Conservation (phyloP, 2,329 filamentous ascomycete genomes). For the Diaporthe ilicicola region DNA sequence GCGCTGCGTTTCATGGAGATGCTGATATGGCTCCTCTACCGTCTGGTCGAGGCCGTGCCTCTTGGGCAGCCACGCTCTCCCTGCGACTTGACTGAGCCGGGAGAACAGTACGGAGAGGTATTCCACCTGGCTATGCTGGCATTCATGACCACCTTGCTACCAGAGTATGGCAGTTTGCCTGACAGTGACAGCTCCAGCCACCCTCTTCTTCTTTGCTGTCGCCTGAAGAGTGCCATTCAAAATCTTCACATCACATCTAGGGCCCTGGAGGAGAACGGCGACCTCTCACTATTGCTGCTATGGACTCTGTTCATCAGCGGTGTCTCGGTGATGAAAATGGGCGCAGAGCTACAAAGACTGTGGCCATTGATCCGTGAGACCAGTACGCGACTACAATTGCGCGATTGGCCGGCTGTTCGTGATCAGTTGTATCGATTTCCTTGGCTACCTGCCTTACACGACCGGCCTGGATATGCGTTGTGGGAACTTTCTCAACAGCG, state of each 20-base stretch:
- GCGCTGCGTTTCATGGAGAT: neutral
- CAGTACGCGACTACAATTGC: neutral
- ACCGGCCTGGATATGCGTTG: neutral
- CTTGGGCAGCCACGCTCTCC: neutral
- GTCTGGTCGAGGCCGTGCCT: neutral
- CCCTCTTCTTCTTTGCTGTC: neutral
- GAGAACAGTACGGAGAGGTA: neutral
- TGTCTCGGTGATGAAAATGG: neutral
- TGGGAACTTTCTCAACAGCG: neutral
- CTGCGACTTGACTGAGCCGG: neutral
- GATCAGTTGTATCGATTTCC: neutral
- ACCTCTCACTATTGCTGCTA: neutral
- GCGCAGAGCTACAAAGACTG: neutral
- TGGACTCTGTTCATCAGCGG: neutral
- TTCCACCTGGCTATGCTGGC: neutral
- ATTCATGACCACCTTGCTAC: neutral
- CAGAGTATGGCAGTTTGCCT: neutral
- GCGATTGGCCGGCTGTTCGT: neutral
- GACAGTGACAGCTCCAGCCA: neutral
- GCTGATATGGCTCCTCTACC: neutral
- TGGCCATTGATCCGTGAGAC: neutral
- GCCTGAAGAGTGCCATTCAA: neutral
- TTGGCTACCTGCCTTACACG: neutral
- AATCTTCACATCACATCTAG: neutral
- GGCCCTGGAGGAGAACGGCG: neutral